Base-by-base conservation (phyloP, 179 eudicot species). In the Pouteria campechiana region DNA sequence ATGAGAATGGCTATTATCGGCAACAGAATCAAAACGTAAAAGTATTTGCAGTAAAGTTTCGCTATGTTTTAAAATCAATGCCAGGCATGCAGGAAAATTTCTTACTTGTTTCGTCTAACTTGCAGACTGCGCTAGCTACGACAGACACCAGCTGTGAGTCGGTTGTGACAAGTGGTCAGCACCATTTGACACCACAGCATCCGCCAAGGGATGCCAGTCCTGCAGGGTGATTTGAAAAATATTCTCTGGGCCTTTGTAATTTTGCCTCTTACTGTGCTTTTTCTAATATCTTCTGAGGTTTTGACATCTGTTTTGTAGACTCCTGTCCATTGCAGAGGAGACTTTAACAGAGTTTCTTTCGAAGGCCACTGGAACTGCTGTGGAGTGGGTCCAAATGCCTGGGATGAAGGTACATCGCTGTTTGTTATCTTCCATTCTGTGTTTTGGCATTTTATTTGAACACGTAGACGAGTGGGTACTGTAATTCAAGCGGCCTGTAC, bases 381-480 rank as follows among this genome's bases (percentile, higher is more conserved):
- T 87, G 46, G 96, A 87, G 90, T 87, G 96, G 96, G 90, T 87
- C 86, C 96, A 87, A 77, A 76, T 87, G 94, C 94, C 96, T 70
- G 96, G 96, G 72, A 87, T 87, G 96, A 87, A 87, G 96, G 96
- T 87, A 64, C 55, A 30, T 17, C 18, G 37, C 15, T 6, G 10
- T 25, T 8, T 19, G 12, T 27, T 23, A 12, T 41, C 21, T 40
- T 36, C 42, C 8, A 16, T 48, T 3, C 20, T 42, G 17, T 15
- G 17, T 33, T 45, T 56, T 50, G 32, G 25, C 22, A 12, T 6
- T 41, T 12, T 4, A 32, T n/a, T 40, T 16, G 8, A 8, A 21
- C 46, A 16, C 17, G 17, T 32, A 6, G 27, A 17, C 3, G 14
- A 30, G 58, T 39, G 12, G 6, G 46, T 13, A 23, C 15, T 33